These are phyloP conservation scores for Yarrowia porcina DNA, from an alignment of 805 yeast species.

Conservation along the genomic window DNA sequence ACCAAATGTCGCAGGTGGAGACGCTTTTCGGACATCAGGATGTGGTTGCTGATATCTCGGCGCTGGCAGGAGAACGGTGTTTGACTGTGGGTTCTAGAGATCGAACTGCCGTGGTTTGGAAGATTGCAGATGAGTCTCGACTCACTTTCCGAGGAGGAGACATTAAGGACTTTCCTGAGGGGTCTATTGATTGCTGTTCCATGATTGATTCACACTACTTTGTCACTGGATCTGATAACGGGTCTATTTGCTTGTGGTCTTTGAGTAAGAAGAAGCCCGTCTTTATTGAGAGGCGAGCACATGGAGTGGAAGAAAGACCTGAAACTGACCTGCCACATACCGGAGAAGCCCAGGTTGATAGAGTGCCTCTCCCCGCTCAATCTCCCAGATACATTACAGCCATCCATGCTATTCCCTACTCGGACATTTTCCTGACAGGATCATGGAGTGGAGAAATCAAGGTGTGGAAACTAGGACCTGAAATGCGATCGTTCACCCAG, in stretches of 20 bases:
- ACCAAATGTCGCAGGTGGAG: conserved; percentile 85
- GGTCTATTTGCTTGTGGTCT: conserved; percentile 87
- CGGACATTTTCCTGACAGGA: conserved; percentile 81
- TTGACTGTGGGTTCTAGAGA: conserved; percentile 95
- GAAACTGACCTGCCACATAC: conserved; percentile 35
- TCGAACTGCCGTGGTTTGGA: conserved; percentile 94
- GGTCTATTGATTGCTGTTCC: conserved; percentile 82
- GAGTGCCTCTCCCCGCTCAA: conserved; percentile 52
- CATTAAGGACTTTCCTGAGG: conserved; percentile 50
- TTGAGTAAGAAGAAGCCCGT: conserved; percentile 85
- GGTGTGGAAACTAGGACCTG: conserved; percentile 73
- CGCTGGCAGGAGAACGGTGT: conserved; percentile 83
- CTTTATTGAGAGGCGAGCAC: conserved; percentile 64
- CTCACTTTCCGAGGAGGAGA: conserved; percentile 93
- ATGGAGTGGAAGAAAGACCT: conserved; percentile 60
- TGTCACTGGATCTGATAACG: conserved; percentile 94
- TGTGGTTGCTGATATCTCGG: conserved; percentile 72
- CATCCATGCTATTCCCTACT: conserved; percentile 75
- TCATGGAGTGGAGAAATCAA: conserved; percentile 78
- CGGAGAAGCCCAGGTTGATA: conserved; percentile 53
- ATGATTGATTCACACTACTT: conserved; percentile 93
- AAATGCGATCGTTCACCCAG: conserved; percentile 56
- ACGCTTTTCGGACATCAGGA: conserved; percentile 95
- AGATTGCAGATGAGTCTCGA: conserved; percentile 91
- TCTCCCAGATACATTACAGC: conserved; percentile 87